Percentiles rank a stretch among this genome's conserved stretches.
Conservation (phyloP, 306 rosid genomes). For the Gynostemma pentaphyllum region DNA sequence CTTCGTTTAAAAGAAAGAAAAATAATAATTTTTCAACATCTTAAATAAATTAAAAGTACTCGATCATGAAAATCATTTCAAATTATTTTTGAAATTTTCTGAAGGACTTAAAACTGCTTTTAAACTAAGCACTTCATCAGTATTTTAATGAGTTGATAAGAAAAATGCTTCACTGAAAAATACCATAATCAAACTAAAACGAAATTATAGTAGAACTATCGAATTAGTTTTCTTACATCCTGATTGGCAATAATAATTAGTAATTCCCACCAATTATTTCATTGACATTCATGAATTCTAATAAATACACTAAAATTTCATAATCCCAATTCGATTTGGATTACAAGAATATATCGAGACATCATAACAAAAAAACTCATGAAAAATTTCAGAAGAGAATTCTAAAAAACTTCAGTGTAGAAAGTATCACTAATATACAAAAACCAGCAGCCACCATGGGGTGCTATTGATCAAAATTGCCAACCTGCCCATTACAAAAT, state of each 20-base stretch:
- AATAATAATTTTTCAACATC: too few species aligned
- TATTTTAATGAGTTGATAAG: too few species aligned
- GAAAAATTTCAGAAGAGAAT: not conserved
- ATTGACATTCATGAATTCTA: not conserved
- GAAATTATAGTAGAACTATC: not conserved
- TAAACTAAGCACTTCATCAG: too few species aligned
- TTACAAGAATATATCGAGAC: not conserved
- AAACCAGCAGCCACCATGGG: not conserved
- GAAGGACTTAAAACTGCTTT: too few species aligned
- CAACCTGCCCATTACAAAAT: not conserved
- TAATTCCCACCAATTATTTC: not conserved
- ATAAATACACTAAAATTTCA: not conserved
- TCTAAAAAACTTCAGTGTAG: not conserved
- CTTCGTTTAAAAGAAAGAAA: too few species aligned
- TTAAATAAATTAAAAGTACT: too few species aligned
- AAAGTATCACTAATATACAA: not conserved
- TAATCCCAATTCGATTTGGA: not conserved
- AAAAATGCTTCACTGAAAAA: not conserved
- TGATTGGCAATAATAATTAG: not conserved
- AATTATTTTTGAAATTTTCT: too few species aligned
- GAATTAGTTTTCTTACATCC: not conserved
- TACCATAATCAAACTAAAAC: not conserved
- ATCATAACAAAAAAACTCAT: not conserved
- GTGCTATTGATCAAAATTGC: conserved; percentile 6
- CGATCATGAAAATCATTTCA: too few species aligned